Evolutionary conservation across 2,329 filamentous ascomycete genomes (phyloP), one percentile per base, ranked within the genome.

Genomic region (Ciborinia camelliae): DNA sequence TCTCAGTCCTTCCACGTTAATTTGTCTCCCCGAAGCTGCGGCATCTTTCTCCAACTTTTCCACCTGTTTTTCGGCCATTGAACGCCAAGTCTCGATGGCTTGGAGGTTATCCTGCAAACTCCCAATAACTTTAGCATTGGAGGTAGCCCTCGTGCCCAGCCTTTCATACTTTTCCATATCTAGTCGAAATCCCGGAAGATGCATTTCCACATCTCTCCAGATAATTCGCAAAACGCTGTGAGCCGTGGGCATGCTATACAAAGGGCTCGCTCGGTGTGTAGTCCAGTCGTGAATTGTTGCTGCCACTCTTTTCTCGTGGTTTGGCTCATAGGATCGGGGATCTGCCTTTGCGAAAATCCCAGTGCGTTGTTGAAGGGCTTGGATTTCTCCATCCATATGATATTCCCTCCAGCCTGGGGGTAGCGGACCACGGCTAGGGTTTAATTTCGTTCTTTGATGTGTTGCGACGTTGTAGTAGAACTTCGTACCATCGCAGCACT

Each of bases 161-260:
- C 45, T 51, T n/a, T 47, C 12, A 30, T 57, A 57, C 26, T 43
- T 41, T n/a, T 63, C 39, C 15, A 63, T 4, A n/a, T 57, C 50
- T 20, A 12, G 4, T 9, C 48, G 28, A 3, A 57, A 63, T 35
- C n/a, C n/a, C 8, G 60, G 50, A 39, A 63, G 60, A 48, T 63
- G 60, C 60, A 57, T 63, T 45, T 63, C 51, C 23, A 57, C 37
- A 55, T 63, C 51, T 57, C 52, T 63, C 60, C 60, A 63, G 18
- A 57, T 63, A 30, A 43, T 45, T 37, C 50, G 41, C 23, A 63
- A 30, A 30, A 63, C 39, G 39, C 41, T 57, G 20, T 63, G 51
- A 28, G 60, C 50, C 12, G 50, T 57, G 4, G 60, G 60, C 23
- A 45, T 41, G 8, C 52, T 57, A 47, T 63, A 57, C 12, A 63